Evolutionary conservation across 768 basidiomycete species (phyloP).

Genomic region (Mycena kentingensis): DNA sequence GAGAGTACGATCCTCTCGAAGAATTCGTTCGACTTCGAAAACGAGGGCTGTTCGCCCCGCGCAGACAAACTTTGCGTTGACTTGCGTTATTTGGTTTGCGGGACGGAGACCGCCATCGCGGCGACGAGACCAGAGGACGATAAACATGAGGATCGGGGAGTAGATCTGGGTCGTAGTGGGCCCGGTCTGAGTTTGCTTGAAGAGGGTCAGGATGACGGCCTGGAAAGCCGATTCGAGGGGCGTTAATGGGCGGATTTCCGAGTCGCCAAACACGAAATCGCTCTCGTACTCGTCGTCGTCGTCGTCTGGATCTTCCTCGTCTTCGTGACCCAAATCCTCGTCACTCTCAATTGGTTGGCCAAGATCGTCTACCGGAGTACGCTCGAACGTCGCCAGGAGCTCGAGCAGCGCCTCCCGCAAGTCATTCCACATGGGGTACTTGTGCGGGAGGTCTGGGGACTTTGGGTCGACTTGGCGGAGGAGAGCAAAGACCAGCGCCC

Average conservation of each 20-base stretch:
- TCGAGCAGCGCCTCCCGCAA: neutral
- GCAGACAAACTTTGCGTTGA: conserved; percentile 1
- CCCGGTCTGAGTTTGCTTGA: conserved; percentile 2
- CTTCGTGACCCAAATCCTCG: neutral
- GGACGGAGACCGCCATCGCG: neutral
- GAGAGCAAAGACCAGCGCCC: conserved; percentile 5
- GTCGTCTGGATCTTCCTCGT: neutral
- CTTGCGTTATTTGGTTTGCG: conserved; percentile 3
- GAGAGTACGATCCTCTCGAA: neutral
- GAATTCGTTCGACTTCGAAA: conserved; percentile 3
- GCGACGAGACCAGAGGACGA: neutral
- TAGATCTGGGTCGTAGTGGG: neutral
- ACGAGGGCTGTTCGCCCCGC: neutral
- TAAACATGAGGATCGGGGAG: neutral
- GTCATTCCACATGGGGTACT: neutral
- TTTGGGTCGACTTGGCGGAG: neutral
- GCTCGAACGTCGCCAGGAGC: neutral
- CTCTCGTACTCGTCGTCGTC: conserved; percentile 1
- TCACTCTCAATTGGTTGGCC: neutral
- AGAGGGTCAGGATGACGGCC: neutral
- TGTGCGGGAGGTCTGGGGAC: neutral
- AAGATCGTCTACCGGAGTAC: neutral
- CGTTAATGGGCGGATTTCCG: neutral
- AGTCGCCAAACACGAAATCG: neutral
- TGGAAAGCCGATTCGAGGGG: neutral